Conservation (phyloP, 805 yeast genomes). For the Candida methanosorbosa region DNA sequence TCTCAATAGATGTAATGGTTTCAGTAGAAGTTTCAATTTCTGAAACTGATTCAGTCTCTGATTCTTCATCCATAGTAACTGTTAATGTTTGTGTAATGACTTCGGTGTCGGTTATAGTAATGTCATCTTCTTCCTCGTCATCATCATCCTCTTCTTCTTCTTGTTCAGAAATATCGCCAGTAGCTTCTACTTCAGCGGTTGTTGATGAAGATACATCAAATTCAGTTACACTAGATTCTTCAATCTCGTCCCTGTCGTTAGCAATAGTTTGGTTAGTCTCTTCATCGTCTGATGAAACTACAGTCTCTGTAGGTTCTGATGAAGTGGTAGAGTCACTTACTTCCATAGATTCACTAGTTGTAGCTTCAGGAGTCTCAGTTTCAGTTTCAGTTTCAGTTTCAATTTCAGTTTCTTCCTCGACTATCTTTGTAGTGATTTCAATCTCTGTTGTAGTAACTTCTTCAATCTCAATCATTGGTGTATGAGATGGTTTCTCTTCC, state of each 20-base stretch:
- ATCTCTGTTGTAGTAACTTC: not conserved
- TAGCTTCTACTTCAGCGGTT: constrained; percentile 3
- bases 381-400: not conserved
- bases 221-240: too few relatives aligned
- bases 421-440: not conserved
- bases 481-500: too few relatives aligned
- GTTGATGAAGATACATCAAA: too few relatives aligned
- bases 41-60: not conserved
- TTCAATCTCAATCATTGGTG: too few relatives aligned
- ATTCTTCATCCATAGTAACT: not conserved
- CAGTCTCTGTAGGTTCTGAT: not conserved
- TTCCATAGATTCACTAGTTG: too few relatives aligned
- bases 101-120: not conserved
- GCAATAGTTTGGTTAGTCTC: too few relatives aligned
- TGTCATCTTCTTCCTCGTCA: not conserved
- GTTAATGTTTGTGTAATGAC: too few relatives aligned
- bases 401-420: not conserved
- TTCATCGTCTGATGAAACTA: not conserved
- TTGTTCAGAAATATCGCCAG: constrained; percentile 1
- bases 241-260: too few relatives aligned
- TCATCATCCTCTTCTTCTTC: constrained; percentile 2
- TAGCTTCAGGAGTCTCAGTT: too few relatives aligned
- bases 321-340: too few relatives aligned
- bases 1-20: constrained; percentile 2
- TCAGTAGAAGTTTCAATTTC: constrained; percentile 4